phyloP scores from a whole-genome alignment of 169 alveolate species.

The Plasmodium malariae region DNA sequence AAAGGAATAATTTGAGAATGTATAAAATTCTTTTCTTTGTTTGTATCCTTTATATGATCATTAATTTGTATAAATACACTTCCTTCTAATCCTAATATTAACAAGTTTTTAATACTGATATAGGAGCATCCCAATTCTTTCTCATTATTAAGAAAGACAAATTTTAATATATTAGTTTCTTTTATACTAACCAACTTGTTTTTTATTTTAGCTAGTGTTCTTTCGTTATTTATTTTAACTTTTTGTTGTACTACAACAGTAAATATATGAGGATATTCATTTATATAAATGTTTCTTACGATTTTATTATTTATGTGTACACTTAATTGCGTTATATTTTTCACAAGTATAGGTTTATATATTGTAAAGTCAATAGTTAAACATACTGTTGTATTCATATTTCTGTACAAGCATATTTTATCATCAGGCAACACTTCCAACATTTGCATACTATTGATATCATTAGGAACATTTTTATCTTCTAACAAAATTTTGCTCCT shows the following conservation, averaged over 20 bases:
- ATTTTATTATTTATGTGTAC: conserved; percentile 37
- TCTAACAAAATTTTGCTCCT: neutral
- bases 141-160: conserved; percentile 47
- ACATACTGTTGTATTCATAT: conserved; percentile 9
- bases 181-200: conserved; percentile 43
- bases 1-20: conserved; percentile 17
- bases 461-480: neutral
- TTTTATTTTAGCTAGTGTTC: conserved; percentile 30
- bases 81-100: conserved; percentile 55
- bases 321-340: conserved; percentile 29
- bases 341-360: conserved; percentile 63
- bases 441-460: too few relatives aligned
- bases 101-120: conserved; percentile 46
- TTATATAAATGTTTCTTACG: conserved; percentile 38
- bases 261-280: conserved; percentile 64
- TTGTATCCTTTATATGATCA: conserved; percentile 14
- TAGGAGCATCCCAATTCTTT: conserved; percentile 65
- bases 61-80: conserved; percentile 45
- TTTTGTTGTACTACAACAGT: conserved; percentile 46
- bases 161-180: conserved; percentile 44
- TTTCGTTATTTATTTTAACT: conserved; percentile 35
- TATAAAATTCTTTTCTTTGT: neutral
- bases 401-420: neutral
- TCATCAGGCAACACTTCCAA: too few relatives aligned
- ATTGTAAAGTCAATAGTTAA: conserved; percentile 55